Conservation (phyloP, 768 basidiomycete genomes). For the Phallus indusiatus region DNA sequence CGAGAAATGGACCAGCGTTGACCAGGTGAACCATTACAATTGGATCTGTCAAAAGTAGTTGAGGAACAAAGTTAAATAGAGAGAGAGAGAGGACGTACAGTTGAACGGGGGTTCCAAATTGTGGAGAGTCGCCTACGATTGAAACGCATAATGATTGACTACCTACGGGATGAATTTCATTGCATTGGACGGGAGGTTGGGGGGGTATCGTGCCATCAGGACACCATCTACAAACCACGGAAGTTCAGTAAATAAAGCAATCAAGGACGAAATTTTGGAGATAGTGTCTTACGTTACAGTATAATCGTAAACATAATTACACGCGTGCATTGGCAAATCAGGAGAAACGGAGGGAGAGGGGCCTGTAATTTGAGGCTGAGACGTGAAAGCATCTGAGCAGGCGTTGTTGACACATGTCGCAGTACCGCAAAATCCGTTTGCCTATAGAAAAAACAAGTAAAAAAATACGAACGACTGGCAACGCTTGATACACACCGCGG, state of each 20-base stretch:
- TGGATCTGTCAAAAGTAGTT: neutral
- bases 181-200: neutral
- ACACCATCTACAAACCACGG: neutral
- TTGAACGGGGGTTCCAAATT: neutral
- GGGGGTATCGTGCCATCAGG: neutral
- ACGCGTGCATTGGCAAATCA: neutral
- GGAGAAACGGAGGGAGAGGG: neutral
- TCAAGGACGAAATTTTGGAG: neutral
- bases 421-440: neutral
- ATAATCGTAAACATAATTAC: neutral
- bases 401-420: neutral
- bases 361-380: neutral
- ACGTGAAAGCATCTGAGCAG: neutral
- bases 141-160: neutral
- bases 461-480: neutral
- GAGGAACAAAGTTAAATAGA: neutral
- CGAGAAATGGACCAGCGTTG: neutral
- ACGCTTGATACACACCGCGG: neutral
- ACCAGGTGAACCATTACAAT: neutral
- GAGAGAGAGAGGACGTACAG: neutral
- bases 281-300: neutral
- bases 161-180: neutral
- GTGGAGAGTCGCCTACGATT: neutral
- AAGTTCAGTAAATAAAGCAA: neutral
- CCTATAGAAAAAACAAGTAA: neutral